These are phyloP conservation scores for Chaetomiaceae sp. DNA, from an alignment of 2,329 filamentous ascomycete species.

Conservation along the genomic window DNA sequence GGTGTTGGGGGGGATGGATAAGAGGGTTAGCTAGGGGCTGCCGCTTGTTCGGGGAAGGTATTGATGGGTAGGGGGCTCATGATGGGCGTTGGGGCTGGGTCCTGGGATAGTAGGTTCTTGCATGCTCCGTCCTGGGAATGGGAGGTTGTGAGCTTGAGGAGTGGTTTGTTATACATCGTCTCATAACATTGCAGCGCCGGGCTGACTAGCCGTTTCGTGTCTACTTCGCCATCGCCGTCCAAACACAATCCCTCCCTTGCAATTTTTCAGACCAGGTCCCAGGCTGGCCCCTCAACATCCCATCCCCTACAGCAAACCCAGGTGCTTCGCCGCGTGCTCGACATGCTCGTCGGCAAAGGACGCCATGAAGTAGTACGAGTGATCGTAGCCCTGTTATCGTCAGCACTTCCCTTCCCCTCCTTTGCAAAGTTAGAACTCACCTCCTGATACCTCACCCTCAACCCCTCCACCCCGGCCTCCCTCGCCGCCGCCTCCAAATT, in stretches of 20 bases:
- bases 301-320: slow-evolving; percentile 38
- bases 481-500: slow-evolving; percentile 80
- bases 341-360: slow-evolving; percentile 88
- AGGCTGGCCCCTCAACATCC: background rate
- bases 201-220: too few species aligned
- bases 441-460: slow-evolving; percentile 78
- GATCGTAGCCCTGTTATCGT: slow-evolving; percentile 71
- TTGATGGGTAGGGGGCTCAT: background rate
- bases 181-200: too few species aligned
- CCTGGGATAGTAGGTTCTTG: too few species aligned
- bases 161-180: too few species aligned
- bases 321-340: slow-evolving; percentile 82
- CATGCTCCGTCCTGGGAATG: too few species aligned
- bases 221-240: background rate
- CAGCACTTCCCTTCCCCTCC: background rate
- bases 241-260: too few species aligned
- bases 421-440: slow-evolving; percentile 37
- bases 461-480: slow-evolving; percentile 65
- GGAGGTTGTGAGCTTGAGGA: too few species aligned
- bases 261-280: background rate
- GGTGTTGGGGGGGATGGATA: slow-evolving; percentile 20
- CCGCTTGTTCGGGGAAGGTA: background rate
- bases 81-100: background rate
- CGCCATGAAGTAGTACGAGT: slow-evolving; percentile 96
- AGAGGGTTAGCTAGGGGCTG: slow-evolving; percentile 43